phyloP scores from a whole-genome alignment of 83 land plant species.

The Diphasiastrum complanatum region DNA sequence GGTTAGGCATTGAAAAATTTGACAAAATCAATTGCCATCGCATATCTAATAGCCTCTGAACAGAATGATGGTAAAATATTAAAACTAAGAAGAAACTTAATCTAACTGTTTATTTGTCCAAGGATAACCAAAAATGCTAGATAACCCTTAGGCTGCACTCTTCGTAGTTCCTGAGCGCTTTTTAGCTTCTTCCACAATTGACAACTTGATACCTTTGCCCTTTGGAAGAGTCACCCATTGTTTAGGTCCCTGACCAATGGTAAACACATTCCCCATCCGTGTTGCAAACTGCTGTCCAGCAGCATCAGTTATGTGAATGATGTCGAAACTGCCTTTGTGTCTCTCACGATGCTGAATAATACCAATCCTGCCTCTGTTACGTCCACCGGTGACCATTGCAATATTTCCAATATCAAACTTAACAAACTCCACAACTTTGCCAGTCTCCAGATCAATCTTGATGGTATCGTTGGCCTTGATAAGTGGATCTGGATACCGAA shows the following conservation, averaged over 20 bases:
- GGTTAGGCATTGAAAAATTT: too few relatives aligned
- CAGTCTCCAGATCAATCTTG: slow-evolving; percentile 42
- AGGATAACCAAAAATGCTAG: not conserved
- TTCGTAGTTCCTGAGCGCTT: slow-evolving; percentile 27
- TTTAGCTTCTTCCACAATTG: slow-evolving; percentile 42
- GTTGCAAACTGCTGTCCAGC: slow-evolving; percentile 43
- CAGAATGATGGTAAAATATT: too few relatives aligned
- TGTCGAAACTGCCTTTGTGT: slow-evolving; percentile 51
- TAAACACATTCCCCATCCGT: slow-evolving; percentile 48
- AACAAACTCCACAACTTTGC: slow-evolving; percentile 42
- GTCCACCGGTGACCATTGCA: slow-evolving; percentile 50
- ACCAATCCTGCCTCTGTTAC: slow-evolving; percentile 45
- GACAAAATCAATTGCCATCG: too few relatives aligned
- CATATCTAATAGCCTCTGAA: too few relatives aligned
- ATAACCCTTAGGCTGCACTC: slow-evolving; percentile 22
- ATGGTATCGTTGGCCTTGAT: slow-evolving; percentile 51
- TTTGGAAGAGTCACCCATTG: slow-evolving; percentile 44
- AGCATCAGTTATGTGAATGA: slow-evolving; percentile 40
- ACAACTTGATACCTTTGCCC: slow-evolving; percentile 52
- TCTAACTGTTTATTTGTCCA: too few relatives aligned
- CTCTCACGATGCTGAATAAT: slow-evolving; percentile 43
- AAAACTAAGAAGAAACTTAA: too few relatives aligned
- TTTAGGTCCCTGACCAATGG: slow-evolving; percentile 40
- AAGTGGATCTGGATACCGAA: slow-evolving; percentile 46
- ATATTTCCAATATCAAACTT: slow-evolving; percentile 49